phyloP scores from a whole-genome alignment of 2,329 filamentous ascomycete genomes.

The Nannizzia gypsea region DNA sequence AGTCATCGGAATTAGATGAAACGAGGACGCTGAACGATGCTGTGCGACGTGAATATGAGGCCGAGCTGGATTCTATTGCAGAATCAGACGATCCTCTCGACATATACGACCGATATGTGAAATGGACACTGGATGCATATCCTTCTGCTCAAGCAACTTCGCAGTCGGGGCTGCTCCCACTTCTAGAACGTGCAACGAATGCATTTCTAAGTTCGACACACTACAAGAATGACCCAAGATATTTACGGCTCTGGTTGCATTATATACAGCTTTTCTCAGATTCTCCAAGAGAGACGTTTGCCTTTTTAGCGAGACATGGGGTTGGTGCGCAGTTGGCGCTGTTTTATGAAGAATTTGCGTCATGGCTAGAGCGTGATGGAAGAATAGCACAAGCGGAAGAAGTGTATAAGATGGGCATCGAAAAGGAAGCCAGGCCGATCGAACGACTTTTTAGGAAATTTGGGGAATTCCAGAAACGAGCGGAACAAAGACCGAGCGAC shows the following conservation, averaged over 20 bases:
- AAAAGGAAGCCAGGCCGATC: constrained; percentile 71
- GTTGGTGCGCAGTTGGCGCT: constrained; percentile 80
- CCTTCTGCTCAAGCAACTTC: constrained; percentile 85
- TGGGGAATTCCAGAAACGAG: constrained; percentile 75
- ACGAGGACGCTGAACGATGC: constrained; percentile 67
- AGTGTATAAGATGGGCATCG: constrained; percentile 80
- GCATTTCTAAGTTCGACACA: constrained; percentile 71
- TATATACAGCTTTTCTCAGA: constrained; percentile 92
- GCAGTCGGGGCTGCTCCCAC: constrained; percentile 74
- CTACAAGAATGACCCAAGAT: constrained; percentile 91
- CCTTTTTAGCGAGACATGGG: constrained; percentile 76
- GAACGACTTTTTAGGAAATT: constrained; percentile 80
- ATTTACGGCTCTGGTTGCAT: constrained; percentile 84
- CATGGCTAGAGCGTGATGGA: constrained; percentile 74
- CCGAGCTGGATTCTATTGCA: constrained; percentile 61
- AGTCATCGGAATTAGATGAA: constrained; percentile 45
- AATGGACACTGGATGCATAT: constrained; percentile 92
- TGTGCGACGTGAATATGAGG: constrained; percentile 73
- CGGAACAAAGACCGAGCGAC: constrained; percentile 53
- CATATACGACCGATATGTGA: constrained; percentile 89
- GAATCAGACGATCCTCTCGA: constrained; percentile 94
- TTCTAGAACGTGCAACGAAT: constrained; percentile 89
- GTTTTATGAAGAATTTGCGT: constrained; percentile 94
- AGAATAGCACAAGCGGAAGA: constrained; percentile 88
- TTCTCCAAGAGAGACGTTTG: constrained; percentile 80